Evolutionary conservation across 129 eudicot species (phyloP), one percentile per base, ranked within the genome.

Genomic region (Flaveria ramosissima): DNA sequence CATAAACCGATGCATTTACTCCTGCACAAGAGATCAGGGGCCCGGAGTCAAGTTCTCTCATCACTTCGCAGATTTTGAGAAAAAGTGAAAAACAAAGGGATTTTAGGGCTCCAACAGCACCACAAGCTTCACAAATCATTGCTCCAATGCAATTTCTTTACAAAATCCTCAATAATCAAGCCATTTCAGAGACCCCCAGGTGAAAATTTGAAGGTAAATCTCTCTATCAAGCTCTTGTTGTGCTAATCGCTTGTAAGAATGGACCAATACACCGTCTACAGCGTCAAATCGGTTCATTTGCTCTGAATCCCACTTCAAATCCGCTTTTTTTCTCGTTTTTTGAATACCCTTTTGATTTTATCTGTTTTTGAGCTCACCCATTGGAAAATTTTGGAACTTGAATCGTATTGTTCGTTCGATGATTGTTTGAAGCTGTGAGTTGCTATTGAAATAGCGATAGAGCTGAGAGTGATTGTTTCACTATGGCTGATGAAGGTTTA

Each of bases 401-500:
- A 46, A 14, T 78, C 23, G 48, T 60, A 59, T 20, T 45, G 16
- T 80, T 50, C 27, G n/a, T 45, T 32, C 19, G 23, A 71, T 17
- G 52, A 63, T 36, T 47, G 65, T 42, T 72, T 79, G 41, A 78
- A 60, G 50, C 10, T 60, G 41, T 45, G 61, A 39, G 32, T 14
- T 23, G 43, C 21, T 9, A n/a, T 46, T 47, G 14, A n/a, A 21
- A 46, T 26, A 27, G 47, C 41, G 16, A 14, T 20, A 77, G 52
- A 10, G 62, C 45, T 75, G 57, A 26, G 24, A 68, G 27, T 26
- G 32, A 56, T 71, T 8, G 24, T 16, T 52, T 36, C 46, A 77
- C 74, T 71, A 80, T 87, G 91, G 85, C 85, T 10, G 84, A 88
- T 70, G 83, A 83, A 0, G 19, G 68, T 30, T 45, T 75, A 50